A percentile compares a stretch with the other conserved stretches of the same genome.
phyloP scores from a whole-genome alignment of 2,329 filamentous ascomycete species.

The Blastomyces percursus region DNA sequence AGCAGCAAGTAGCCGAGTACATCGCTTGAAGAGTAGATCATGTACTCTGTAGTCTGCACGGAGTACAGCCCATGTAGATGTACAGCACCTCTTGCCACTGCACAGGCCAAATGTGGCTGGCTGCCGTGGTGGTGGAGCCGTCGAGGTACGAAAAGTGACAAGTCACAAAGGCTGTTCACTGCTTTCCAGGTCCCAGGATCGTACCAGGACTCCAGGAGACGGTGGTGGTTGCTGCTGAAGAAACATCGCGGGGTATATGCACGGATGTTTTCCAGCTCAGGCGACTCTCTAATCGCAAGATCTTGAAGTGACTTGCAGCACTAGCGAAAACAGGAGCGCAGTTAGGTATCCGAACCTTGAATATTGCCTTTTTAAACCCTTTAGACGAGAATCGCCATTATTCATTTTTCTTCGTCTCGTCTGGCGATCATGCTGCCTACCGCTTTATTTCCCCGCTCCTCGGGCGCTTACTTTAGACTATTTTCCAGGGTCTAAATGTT shows the following conservation, averaged over 20 bases:
- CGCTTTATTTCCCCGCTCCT: not conserved
- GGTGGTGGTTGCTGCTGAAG: not conserved
- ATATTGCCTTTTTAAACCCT: not conserved
- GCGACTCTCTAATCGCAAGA: not conserved
- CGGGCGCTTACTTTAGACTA: not conserved
- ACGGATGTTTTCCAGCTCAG: not conserved
- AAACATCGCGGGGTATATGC: not conserved
- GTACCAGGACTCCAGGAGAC: not conserved
- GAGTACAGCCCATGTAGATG: not conserved
- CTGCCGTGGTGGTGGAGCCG: not conserved
- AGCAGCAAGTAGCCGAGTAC: not conserved
- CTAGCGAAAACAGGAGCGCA: not conserved
- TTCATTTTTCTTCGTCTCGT: not conserved
- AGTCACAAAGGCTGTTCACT: not conserved
- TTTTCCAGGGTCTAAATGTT: not conserved
- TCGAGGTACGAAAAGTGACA: not conserved
- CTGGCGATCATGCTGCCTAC: not conserved
- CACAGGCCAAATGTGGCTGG: not conserved
- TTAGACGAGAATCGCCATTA: not conserved
- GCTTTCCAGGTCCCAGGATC: not conserved
- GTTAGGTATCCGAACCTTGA: not conserved
- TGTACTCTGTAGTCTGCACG: too few relatives aligned
- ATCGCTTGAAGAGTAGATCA: not conserved
- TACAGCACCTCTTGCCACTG: not conserved
- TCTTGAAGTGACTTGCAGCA: not conserved